Evolutionary conservation across 2,329 filamentous ascomycete genomes (phyloP).

Genomic region (Colletotrichum theobromicola): DNA sequence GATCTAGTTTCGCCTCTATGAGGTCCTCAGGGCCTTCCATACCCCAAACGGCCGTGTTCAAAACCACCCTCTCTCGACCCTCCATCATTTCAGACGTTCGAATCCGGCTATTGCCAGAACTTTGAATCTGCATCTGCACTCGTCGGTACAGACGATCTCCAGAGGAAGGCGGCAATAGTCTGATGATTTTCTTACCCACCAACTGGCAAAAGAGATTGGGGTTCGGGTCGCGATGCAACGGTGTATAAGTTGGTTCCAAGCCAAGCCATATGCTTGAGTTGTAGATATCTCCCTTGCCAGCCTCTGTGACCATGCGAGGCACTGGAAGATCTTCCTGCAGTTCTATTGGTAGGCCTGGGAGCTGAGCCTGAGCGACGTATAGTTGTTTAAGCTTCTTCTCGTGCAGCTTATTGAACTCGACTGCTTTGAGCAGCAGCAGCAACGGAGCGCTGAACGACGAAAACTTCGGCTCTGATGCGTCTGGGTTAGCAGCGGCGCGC

Average conservation of each 20-base stretch:
- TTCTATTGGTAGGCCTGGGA: conserved; percentile 68
- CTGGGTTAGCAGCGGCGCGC: conserved; percentile 27
- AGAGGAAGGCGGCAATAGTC: conserved; percentile 69
- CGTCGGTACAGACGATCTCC: conserved; percentile 69
- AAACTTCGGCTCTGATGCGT: conserved; percentile 43
- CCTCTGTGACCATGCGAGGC: conserved; percentile 65
- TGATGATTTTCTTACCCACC: conserved; percentile 72
- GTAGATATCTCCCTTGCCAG: conserved; percentile 85
- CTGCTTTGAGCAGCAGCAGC: conserved; percentile 64
- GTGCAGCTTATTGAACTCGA: conserved; percentile 49
- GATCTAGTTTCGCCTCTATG: conserved; percentile 60
- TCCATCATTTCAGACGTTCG: conserved; percentile 92
- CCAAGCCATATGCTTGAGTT: conserved; percentile 89
- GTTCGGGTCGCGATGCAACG: conserved; percentile 91
- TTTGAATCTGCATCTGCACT: conserved; percentile 47
- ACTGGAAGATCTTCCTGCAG: conserved; percentile 71
- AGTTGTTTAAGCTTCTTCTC: conserved; percentile 45
- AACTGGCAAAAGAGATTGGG: conserved; percentile 92
- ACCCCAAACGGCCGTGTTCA: conserved; percentile 77
- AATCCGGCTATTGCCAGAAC: conserved; percentile 53
- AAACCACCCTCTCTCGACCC: conserved; percentile 68
- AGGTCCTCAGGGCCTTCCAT: conserved; percentile 36
- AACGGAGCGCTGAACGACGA: conserved; percentile 66
- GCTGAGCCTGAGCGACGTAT: conserved; percentile 85
- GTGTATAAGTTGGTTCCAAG: conserved; percentile 84